These are phyloP conservation scores for Globisporangium carolinianum DNA, from an alignment of 352 stramenopile species.

Conservation along the genomic window DNA sequence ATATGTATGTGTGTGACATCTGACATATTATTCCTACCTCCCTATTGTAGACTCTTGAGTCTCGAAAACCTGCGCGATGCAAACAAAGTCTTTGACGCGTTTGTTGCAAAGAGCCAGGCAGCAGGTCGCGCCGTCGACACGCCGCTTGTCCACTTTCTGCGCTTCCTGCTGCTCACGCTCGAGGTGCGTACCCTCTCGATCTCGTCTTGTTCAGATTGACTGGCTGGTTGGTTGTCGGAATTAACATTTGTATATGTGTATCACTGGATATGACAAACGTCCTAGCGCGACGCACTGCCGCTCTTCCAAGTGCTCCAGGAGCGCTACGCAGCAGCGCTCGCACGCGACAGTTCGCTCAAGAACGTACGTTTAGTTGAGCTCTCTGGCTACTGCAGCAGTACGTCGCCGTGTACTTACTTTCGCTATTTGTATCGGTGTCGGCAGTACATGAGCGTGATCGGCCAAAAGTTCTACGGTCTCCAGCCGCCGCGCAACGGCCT, in stretches of 20 bases:
- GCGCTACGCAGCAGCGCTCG: conserved; percentile 64
- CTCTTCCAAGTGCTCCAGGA: conserved; percentile 87
- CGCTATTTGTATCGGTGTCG: background rate
- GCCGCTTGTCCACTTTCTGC: conserved; percentile 80
- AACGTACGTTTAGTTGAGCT: conserved; percentile 42
- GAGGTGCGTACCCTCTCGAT: conserved; percentile 33
- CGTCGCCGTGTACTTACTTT: background rate
- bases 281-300: conserved; percentile 69
- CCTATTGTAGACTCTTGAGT: conserved; percentile 46
- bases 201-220: background rate
- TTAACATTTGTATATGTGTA: background rate
- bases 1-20: background rate
- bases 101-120: conserved; percentile 41
- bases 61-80: conserved; percentile 84
- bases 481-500: conserved; percentile 71
- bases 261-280: conserved; percentile 13
- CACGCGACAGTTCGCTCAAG: conserved; percentile 66
- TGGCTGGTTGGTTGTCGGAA: background rate
- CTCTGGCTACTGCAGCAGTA: background rate
- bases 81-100: conserved; percentile 70
- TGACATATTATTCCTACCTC: conserved; percentile 2
- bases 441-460: conserved; percentile 81
- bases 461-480: conserved; percentile 82
- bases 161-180: conserved; percentile 78
- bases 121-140: conserved; percentile 41